These are phyloP conservation scores for Omphalea diandra DNA, from an alignment of 441 rosid genomes.

Conservation along the genomic window DNA sequence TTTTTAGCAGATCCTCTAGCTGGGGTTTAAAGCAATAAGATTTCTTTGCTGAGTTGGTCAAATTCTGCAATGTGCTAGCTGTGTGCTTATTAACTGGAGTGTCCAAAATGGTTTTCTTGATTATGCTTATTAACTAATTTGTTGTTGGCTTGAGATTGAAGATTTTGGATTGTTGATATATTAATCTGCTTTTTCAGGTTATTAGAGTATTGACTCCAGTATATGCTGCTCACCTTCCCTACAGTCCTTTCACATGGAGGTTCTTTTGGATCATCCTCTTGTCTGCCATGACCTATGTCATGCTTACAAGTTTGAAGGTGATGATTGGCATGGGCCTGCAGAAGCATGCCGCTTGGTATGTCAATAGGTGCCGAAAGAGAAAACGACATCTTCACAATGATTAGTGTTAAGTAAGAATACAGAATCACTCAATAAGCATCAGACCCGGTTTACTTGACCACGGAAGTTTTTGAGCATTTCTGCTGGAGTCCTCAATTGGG, in stretches of 20 bases:
- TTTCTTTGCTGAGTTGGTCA: neutral
- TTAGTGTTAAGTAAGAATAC: conserved; percentile 15
- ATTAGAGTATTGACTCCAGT: conserved; percentile 90
- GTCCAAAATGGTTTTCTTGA: conserved; percentile 6
- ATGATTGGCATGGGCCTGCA: conserved; percentile 77
- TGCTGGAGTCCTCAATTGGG: neutral
- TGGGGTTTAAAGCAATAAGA: neutral
- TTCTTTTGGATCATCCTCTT: conserved; percentile 66
- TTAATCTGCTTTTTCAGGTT: conserved; percentile 49
- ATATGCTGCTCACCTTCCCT: conserved; percentile 71
- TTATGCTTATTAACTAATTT: neutral
- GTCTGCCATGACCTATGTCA: conserved; percentile 59
- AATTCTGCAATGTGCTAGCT: neutral
- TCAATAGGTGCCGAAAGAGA: conserved; percentile 71
- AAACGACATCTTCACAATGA: conserved; percentile 71
- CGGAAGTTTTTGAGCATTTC: neutral
- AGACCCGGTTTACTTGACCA: neutral
- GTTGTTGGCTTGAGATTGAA: neutral
- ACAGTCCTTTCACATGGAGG: conserved; percentile 64
- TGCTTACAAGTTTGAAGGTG: conserved; percentile 88
- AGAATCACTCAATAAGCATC: neutral
- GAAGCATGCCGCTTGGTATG: conserved; percentile 91
- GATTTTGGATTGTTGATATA: neutral
- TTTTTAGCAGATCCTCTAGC: neutral
- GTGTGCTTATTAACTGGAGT: neutral